These are phyloP conservation scores for Phytophthora macrochlamydospora DNA, from an alignment of 352 stramenopile species.

Conservation along the genomic window DNA sequence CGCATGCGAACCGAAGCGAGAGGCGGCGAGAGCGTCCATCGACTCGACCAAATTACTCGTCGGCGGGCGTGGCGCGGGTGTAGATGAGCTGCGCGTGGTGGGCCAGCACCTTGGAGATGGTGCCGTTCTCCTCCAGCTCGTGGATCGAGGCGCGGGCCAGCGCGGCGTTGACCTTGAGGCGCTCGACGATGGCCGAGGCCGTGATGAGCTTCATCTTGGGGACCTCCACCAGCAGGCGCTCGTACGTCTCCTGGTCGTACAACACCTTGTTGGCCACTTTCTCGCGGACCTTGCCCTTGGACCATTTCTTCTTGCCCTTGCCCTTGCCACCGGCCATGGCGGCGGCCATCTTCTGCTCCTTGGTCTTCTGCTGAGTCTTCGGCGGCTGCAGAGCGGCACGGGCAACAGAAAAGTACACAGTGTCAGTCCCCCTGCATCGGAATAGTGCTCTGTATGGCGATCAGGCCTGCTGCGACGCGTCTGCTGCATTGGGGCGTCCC, in stretches of 20 bases:
- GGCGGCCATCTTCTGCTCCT: slow-evolving; percentile 99
- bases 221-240: slow-evolving; percentile 97
- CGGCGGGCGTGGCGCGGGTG: slow-evolving; percentile 92
- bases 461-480: background rate
- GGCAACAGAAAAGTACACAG: slow-evolving; percentile 27
- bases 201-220: slow-evolving; percentile 99
- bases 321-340: slow-evolving; percentile 97
- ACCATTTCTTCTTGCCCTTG: slow-evolving; percentile 99
- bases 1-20: background rate
- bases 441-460: slow-evolving; percentile 4
- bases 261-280: slow-evolving; percentile 99
- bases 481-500: background rate
- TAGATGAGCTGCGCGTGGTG: slow-evolving; percentile 99
- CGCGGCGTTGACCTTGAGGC: slow-evolving; percentile 99
- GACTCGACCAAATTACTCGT: slow-evolving; percentile 65
- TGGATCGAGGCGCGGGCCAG: slow-evolving; percentile 97
- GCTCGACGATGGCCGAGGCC: slow-evolving; percentile 97
- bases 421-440: background rate
- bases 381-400: slow-evolving; percentile 78
- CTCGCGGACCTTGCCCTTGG: slow-evolving; percentile 99
- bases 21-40: slow-evolving; percentile 5
- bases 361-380: slow-evolving; percentile 99
- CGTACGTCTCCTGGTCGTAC: slow-evolving; percentile 99
- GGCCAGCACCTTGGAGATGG: slow-evolving; percentile 95
- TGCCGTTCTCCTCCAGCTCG: slow-evolving; percentile 95